Base-by-base conservation (phyloP, 805 yeast species). In the Candida vartiovaarae region DNA sequence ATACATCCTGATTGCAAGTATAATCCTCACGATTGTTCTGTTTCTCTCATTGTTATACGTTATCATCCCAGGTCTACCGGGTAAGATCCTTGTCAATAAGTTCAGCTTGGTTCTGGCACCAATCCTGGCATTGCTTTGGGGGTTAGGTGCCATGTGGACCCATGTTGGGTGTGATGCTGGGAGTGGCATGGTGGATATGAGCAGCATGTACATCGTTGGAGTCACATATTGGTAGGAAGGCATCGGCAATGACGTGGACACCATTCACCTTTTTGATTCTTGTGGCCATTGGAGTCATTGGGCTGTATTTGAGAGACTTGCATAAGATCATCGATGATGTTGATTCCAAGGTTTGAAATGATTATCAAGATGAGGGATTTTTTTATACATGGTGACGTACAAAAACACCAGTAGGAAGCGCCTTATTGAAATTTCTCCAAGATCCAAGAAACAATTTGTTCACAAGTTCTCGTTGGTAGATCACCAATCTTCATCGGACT, bases 81-180 rank as follows among this genome's bases (percentile, higher is more conserved):
- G 39, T 36, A 67, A 56, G 45, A 23, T 43, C 11, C 30, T 52
- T 10, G 41, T 65, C 24, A 61, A 52, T 45, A 62, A 50, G 41
- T 52, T 54, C 27, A 56, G 53, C 41, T 55, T 66, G 46, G 51
- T 53, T 5, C 46, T 73, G 27, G 61, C 73, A 20, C 59, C 68
- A 0, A 46, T 64, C 0, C 51, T 68, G 38, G 64, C 70, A 5
- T 55, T 80, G 3, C 36, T 79, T 2, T 80, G 84, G 83, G 85
- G 84, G 0, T 60, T 79, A 28, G 84, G 84, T 3, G 67, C 84
- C 1, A 78, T 80, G 75, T 72, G 84, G 66, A 72, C 72, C 40
- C 79, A 77, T 52, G 77, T 80, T 40, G 82, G 83, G 0, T 67
- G 71, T 0, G 64, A 64, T 33, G 63, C 80, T 3, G 69, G 75